Evolutionary conservation across 2,329 filamentous ascomycete species (phyloP).

Genomic region (Beauveria caledonica): DNA sequence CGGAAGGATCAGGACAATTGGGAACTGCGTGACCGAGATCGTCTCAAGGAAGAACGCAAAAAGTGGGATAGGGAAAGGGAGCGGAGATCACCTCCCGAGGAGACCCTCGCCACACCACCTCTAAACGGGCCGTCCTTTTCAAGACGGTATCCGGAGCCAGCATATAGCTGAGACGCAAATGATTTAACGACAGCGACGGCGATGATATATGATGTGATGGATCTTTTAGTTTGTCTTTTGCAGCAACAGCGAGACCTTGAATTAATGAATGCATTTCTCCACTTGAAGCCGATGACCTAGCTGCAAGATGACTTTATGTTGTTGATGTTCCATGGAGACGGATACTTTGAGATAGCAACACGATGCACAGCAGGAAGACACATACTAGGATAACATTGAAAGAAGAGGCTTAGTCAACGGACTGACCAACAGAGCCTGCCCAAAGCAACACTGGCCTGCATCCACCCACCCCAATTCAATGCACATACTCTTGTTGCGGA

Average conservation of each 20-base stretch:
- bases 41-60: slow-evolving; percentile 26
- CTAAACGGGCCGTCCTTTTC: slow-evolving; percentile 24
- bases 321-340: neutral
- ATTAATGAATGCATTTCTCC: neutral
- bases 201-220: slow-evolving; percentile 1
- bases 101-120: slow-evolving; percentile 20
- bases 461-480: too few relatives aligned
- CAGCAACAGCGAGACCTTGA: neutral
- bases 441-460: too few relatives aligned
- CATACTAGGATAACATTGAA: neutral
- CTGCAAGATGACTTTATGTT: neutral
- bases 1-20: slow-evolving; percentile 27
- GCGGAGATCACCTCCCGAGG: slow-evolving; percentile 26
- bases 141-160: slow-evolving; percentile 31
- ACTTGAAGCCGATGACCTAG: neutral
- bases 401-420: neutral
- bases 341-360: neutral
- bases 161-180: slow-evolving; percentile 19
- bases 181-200: slow-evolving; percentile 4
- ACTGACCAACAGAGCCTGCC: neutral
- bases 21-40: slow-evolving; percentile 26
- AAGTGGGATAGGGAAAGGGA: slow-evolving; percentile 22
- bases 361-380: neutral
- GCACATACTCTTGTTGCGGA: too few relatives aligned
- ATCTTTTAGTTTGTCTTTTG: neutral